Evolutionary conservation across 2,329 filamentous ascomycete genomes (phyloP).

Genomic region (Trichoderma sp.): DNA sequence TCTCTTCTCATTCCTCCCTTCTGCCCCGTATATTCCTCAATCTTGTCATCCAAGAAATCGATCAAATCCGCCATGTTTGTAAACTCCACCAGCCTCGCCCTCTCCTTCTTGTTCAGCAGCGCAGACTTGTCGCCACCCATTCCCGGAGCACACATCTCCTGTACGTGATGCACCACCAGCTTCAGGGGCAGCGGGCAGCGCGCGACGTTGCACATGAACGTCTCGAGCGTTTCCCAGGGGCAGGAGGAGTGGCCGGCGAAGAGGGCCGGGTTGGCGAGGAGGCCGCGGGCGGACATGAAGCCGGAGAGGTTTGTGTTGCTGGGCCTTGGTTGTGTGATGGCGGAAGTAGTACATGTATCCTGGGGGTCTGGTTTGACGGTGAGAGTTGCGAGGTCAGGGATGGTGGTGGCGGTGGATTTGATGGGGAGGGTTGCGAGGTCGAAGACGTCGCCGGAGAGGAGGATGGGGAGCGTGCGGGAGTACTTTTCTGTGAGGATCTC

Average conservation of each 20-base stretch:
- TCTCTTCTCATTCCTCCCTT: slow-evolving; percentile 38
- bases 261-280: slow-evolving; percentile 67
- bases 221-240: slow-evolving; percentile 63
- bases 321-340: slow-evolving; percentile 29
- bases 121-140: slow-evolving; percentile 54
- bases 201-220: slow-evolving; percentile 61
- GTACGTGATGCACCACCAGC: slow-evolving; percentile 65
- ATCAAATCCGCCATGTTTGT: slow-evolving; percentile 59
- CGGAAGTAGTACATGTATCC: background rate
- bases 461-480: slow-evolving; percentile 58
- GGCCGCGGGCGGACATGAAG: slow-evolving; percentile 70
- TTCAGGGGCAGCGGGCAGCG: slow-evolving; percentile 62
- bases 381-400: slow-evolving; percentile 38
- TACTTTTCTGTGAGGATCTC: slow-evolving; percentile 55
- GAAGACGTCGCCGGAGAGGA: slow-evolving; percentile 72
- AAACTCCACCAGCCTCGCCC: slow-evolving; percentile 51
- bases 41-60: slow-evolving; percentile 60
- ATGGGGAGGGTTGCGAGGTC: slow-evolving; percentile 55
- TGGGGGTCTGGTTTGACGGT: slow-evolving; percentile 31
- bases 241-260: slow-evolving; percentile 60
- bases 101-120: slow-evolving; percentile 59
- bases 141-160: slow-evolving; percentile 65
- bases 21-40: slow-evolving; percentile 40
- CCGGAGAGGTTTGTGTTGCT: slow-evolving; percentile 57
- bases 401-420: slow-evolving; percentile 26